Evolutionary conservation across 495 filamentous ascomycete genomes (phyloP), one percentile per base, ranked within the genome.

Genomic region (Chaetomium tenue): DNA sequence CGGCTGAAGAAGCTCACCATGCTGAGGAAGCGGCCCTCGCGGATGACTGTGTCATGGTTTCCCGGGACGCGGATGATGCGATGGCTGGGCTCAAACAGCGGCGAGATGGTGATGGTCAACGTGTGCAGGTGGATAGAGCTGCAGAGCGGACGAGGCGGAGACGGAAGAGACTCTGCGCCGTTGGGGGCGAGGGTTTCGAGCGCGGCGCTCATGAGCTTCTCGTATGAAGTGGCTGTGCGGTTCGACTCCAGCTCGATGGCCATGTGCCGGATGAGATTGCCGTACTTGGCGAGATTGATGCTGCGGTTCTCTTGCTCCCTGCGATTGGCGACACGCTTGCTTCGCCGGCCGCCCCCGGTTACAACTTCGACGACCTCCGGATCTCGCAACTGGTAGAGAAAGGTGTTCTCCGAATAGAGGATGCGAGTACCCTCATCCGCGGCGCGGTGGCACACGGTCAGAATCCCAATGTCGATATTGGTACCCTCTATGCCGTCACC

Each of bases 401-500:
- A 82, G 0, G 44, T 69, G 37, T 82, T 82, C 51, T 77, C 70
- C 1, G 74, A 76, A 53, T 74, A 82, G 0, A 82, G 70, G 5
- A 81, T 61, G 0, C 60, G 67, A 1, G 67, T 54, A 6, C 72
- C 79, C 56, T 79, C 74, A 2, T 46, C 12, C 2, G 57, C 61
- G 15, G 74, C 54, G 12, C 67, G 66, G 3, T 62, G 64, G 56
- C 75, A 77, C 0, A 71, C 72, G 12, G 48, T 54, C 40, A 82
- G 60, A 39, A 82, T 77, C 0, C 63, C 37, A 0, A 74, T 51
- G 25, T 80, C 58, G 58, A 75, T 69, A 25, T 33, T 47, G 5
- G 26, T 48, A 0, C 20, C 60, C n/a, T 54, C 48, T 0, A 23
- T 50, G 16, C 61, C 63, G 1, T 16, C 59, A 12, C 59, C 58